phyloP scores from a whole-genome alignment of 1,284 basidiomycete species.

The Wallemia hederae region DNA sequence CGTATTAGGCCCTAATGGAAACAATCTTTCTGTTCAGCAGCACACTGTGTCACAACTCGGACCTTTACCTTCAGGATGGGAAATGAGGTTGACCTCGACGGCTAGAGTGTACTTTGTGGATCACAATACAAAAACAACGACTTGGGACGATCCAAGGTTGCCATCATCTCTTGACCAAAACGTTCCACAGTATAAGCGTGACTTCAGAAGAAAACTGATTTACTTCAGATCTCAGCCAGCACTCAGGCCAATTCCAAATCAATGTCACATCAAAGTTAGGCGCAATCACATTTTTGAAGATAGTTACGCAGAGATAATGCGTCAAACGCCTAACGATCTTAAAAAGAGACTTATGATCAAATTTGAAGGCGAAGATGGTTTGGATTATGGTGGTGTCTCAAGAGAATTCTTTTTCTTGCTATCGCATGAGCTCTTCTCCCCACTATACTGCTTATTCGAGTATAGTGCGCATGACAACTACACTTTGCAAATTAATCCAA shows the following conservation, averaged over 20 bases:
- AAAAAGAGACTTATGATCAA: conserved; percentile 95
- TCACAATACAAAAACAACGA: conserved; percentile 71
- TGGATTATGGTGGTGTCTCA: conserved; percentile 79
- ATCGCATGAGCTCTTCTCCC: conserved; percentile 93
- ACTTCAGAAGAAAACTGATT: conserved; percentile 91
- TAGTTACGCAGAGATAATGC: conserved; percentile 86
- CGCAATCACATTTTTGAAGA: conserved; percentile 87
- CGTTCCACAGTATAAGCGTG: conserved; percentile 97
- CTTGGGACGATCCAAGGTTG: conserved; percentile 80
- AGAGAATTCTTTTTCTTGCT: conserved; percentile 99
- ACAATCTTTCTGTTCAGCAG: conserved; percentile 44
- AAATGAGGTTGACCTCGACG: conserved; percentile 80
- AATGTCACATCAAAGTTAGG: conserved; percentile 87
- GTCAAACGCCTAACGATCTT: conserved; percentile 66
- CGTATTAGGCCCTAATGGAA: conserved; percentile 57
- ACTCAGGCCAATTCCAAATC: conserved; percentile 45
- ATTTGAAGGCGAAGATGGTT: conserved; percentile 92
- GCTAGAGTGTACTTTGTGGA: conserved; percentile 88
- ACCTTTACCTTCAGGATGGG: conserved; percentile 84
- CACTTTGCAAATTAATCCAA: conserved; percentile 91
- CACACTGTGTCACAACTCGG: conserved; percentile 69
- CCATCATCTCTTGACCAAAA: conserved; percentile 61
- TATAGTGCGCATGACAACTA: conserved; percentile 99
- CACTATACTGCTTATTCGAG: conserved; percentile 98
- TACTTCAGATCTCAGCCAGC: conserved; percentile 97